Percentiles rank a stretch among this genome's conserved stretches.
Conservation (phyloP, 257 asterid genomes). For the Leptodermis oblonga region DNA sequence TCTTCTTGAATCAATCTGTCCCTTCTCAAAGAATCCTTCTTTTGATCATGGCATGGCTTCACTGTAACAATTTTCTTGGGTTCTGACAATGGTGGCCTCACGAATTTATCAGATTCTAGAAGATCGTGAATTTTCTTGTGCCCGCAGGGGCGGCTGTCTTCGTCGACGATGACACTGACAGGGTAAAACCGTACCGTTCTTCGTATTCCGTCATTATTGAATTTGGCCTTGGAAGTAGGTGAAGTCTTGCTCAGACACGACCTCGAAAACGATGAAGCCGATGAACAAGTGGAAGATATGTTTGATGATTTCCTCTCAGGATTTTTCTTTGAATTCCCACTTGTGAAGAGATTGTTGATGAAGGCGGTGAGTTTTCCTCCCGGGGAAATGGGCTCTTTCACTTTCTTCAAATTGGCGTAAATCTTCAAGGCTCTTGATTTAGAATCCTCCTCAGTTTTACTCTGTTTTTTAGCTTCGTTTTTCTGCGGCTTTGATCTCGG, state of each 20-base stretch:
- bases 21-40: conserved; percentile 12
- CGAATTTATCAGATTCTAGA: conserved; percentile 20
- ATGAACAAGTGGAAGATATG: conserved; percentile 40
- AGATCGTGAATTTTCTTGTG: conserved; percentile 29
- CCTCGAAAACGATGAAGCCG: conserved; percentile 61
- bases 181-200: conserved; percentile 71
- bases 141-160: conserved; percentile 56
- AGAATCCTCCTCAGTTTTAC: conserved; percentile 19
- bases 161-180: conserved; percentile 55
- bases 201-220: conserved; percentile 28
- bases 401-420: conserved; percentile 60
- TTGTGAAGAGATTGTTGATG: conserved; percentile 49
- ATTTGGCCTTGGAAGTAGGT: conserved; percentile 39
- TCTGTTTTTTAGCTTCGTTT: conserved; percentile 20
- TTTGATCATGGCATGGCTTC: conserved; percentile 8
- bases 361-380: conserved; percentile 61
- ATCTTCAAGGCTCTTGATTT: conserved; percentile 56
- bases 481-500: conserved; percentile 6
- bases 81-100: conserved; percentile 26
- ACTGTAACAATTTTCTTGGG: conserved; percentile 21
- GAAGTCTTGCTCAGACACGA: conserved; percentile 65
- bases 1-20: conserved; percentile 9
- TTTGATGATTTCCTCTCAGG: conserved; percentile 17
- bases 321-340: conserved; percentile 34
- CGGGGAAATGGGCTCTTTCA: conserved; percentile 79